These are phyloP conservation scores for Penicillium oxalicum DNA, from an alignment of 2,329 filamentous ascomycete species.

Conservation along the genomic window DNA sequence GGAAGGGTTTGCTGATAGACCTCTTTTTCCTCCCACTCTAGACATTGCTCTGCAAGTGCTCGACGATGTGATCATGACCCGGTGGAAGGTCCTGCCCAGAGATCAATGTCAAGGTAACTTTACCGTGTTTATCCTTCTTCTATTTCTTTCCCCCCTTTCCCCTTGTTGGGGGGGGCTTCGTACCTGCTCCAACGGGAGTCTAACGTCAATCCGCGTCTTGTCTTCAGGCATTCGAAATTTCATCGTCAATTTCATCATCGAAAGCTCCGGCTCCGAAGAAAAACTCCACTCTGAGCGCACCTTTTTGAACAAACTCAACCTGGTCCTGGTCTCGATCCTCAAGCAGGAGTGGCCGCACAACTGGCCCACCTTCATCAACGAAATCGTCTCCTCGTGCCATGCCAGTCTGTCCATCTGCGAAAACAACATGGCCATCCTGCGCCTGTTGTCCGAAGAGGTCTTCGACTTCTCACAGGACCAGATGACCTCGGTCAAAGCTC, in stretches of 20 bases:
- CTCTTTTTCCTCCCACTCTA: constrained; percentile 30
- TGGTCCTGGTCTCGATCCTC: constrained; percentile 92
- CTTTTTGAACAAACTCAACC: constrained; percentile 94
- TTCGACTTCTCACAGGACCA: constrained; percentile 98
- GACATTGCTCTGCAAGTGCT: constrained; percentile 93
- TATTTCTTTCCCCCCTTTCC: background rate
- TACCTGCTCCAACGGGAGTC: background rate
- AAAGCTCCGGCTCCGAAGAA: constrained; percentile 85
- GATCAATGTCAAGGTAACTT: constrained; percentile 82
- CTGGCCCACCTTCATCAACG: constrained; percentile 99
- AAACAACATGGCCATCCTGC: constrained; percentile 99
- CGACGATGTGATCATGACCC: constrained; percentile 96
- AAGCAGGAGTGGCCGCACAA: constrained; percentile 99
- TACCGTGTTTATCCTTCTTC: background rate
- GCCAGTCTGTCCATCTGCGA: constrained; percentile 96
- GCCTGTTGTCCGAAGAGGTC: constrained; percentile 92
- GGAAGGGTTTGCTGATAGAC: constrained; percentile 19
- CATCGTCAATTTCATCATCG: constrained; percentile 96
- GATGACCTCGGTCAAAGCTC: constrained; percentile 97
- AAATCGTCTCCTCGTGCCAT: constrained; percentile 95
- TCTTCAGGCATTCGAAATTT: constrained; percentile 89
- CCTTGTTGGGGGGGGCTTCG: background rate
- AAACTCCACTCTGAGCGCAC: constrained; percentile 76
- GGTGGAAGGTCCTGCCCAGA: constrained; percentile 95
- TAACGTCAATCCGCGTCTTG: constrained; percentile 11